Base-by-base conservation (phyloP, 106 monocot genomes). In the Hemerocallis citrina region DNA sequence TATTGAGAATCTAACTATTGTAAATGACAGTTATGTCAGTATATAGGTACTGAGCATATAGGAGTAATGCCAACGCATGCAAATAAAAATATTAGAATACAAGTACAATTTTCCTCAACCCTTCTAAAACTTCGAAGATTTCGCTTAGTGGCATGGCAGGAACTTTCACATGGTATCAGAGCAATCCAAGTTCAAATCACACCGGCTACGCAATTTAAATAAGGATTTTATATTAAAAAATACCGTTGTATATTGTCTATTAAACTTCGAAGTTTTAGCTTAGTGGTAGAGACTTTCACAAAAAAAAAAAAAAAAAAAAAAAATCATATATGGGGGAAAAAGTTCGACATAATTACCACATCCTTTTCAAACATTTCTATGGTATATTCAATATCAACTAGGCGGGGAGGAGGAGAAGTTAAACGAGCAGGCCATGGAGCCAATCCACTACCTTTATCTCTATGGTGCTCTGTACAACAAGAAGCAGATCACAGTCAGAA, bases 361-460 rank as follows among this genome's bases (percentile, higher is more conserved):
- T 95, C 94, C 46, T 90, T 83, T 27, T 56, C 60, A 68, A 90
- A 96, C 59, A 60, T 79, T 57, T 90, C 90, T 52, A 28, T 52
- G 13, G 80, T 49, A 67, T 72, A 66, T 50, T 71, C 81, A 58
- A 96, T 56, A 69, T 87, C 86, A 62, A 83, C 64, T 32, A 96
- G 81, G 23, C 95, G 82, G 60, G 95, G 84, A 46, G 95, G 79
- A 34, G 90, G 76, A n/a, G 84, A 33, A 32, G 76, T 84, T 43
- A 87, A 73, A 28, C 95, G 75, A 62, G 69, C 69, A 43, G 95
- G 95, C 95, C 95, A 96, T 57, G 95, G 86, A 46, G 77, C 90
- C 76, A 96, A 74, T 54, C 78, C 84, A 79, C 81, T 90, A 22
- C 90, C 95, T 51, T 61, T 67, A 48, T 60, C 71, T 74, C 66